Percentiles rank a stretch among this genome's conserved stretches.
phyloP scores from a whole-genome alignment of 805 yeast genomes.

The Saturnispora kantuleensis region DNA sequence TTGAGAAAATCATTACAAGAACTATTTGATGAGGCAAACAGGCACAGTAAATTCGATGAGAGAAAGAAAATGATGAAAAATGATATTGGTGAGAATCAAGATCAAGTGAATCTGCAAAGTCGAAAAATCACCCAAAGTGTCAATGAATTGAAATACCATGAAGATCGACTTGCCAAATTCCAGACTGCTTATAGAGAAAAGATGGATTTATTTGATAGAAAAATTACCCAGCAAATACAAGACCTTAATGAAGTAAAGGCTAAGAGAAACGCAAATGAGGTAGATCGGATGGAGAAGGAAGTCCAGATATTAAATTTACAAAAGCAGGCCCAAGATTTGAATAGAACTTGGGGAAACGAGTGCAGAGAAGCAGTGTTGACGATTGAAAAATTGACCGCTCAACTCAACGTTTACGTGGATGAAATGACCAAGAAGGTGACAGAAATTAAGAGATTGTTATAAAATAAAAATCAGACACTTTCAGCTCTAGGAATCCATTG shows the following conservation, averaged over 20 bases:
- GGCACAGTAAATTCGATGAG: constrained; percentile 29
- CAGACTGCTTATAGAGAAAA: constrained; percentile 37
- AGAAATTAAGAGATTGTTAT: constrained; percentile 7
- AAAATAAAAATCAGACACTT: neutral
- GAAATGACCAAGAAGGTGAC: constrained; percentile 35
- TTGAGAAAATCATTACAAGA: constrained; percentile 39
- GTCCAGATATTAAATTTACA: constrained; percentile 33
- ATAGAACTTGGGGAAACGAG: constrained; percentile 41
- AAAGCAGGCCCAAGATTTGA: constrained; percentile 28
- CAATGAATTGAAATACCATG: constrained; percentile 38
- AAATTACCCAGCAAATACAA: constrained; percentile 33
- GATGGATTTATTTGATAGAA: constrained; percentile 31
- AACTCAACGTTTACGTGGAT: constrained; percentile 41
- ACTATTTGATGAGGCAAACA: constrained; percentile 34
- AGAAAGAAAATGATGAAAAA: constrained; percentile 23
- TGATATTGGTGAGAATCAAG: constrained; percentile 31
- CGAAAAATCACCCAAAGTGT: constrained; percentile 38
- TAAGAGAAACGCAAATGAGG: constrained; percentile 38
- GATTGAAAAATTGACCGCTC: constrained; percentile 44
- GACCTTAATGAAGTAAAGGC: constrained; percentile 40
- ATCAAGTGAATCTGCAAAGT: constrained; percentile 32
- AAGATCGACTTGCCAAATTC: constrained; percentile 38
- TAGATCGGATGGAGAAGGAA: constrained; percentile 39
- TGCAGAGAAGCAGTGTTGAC: constrained; percentile 43
- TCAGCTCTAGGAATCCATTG: neutral